Percentiles rank a stretch among this genome's conserved stretches.
These are phyloP conservation scores for Tetradesmus lagerheimii DNA, from an alignment of 139 green algal species.

Conservation along the genomic window DNA sequence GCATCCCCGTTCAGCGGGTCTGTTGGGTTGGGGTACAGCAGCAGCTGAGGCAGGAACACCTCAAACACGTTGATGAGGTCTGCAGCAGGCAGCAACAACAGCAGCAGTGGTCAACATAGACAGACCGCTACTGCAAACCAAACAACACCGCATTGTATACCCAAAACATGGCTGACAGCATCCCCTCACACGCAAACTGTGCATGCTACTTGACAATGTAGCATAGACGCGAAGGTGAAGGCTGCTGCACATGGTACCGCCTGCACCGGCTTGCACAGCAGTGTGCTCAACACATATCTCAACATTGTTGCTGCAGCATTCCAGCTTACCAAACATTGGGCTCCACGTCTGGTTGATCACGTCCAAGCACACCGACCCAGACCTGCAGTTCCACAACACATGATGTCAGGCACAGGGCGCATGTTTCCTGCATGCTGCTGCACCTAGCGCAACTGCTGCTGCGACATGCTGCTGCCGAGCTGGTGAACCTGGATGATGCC, in stretches of 20 bases:
- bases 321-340: constrained; percentile 96
- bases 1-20: constrained; percentile 99
- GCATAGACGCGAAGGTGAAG: not conserved
- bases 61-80: constrained; percentile 99
- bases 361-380: constrained; percentile 97
- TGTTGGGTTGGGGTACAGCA: constrained; percentile 98
- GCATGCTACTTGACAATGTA: not conserved
- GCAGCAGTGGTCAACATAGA: not conserved
- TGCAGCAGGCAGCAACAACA: constrained; percentile 48
- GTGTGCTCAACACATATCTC: not conserved
- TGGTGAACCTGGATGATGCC: not conserved
- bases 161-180: not conserved
- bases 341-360: constrained; percentile 99
- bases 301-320: not conserved
- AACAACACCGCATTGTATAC: not conserved
- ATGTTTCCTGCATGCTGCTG: not conserved
- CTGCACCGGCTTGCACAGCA: not conserved
- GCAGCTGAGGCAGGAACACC: constrained; percentile 98
- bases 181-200: not conserved
- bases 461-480: not conserved
- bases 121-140: not conserved
- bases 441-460: not conserved
- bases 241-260: not conserved
- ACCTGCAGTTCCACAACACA: constrained; percentile 59
- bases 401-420: no score